A percentile compares a stretch with the other conserved stretches of the same genome.
Evolutionary conservation across 2,329 filamentous ascomycete species (phyloP).

Genomic region (Cladorrhinum sp.): DNA sequence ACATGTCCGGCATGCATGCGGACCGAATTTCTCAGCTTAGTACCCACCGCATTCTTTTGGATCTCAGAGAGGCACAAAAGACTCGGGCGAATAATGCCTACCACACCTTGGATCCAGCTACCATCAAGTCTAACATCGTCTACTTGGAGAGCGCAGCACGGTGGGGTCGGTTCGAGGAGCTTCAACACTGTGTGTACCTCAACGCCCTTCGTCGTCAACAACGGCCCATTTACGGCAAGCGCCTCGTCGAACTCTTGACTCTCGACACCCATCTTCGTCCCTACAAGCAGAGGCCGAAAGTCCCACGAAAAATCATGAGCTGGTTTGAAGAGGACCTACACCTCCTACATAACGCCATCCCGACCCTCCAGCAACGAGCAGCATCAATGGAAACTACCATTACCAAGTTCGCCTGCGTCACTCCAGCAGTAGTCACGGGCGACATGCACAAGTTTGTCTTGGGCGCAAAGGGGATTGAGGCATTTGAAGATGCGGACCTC

Average conservation of each 20-base stretch:
- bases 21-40: constrained; percentile 63
- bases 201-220: constrained; percentile 79
- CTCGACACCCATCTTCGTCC: constrained; percentile 59
- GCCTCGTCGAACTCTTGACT: constrained; percentile 71
- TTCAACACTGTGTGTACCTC: constrained; percentile 77
- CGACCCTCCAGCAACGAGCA: constrained; percentile 70
- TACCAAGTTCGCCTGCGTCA: constrained; percentile 87
- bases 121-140: constrained; percentile 65
- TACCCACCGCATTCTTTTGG: constrained; percentile 65
- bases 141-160: constrained; percentile 70
- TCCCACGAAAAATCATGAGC: constrained; percentile 61
- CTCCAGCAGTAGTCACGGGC: constrained; percentile 79
- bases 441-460: constrained; percentile 69
- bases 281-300: constrained; percentile 57
- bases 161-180: constrained; percentile 69
- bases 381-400: constrained; percentile 70
- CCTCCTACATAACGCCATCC: constrained; percentile 64
- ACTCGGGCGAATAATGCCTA: constrained; percentile 55
- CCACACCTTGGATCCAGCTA: constrained; percentile 60
- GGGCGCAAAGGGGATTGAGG: constrained; percentile 56
- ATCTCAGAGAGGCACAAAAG: constrained; percentile 70
- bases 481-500: constrained; percentile 56
- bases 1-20: constrained; percentile 53
- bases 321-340: constrained; percentile 74
- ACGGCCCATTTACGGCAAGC: constrained; percentile 75